Evolutionary conservation across 169 alveolate species (phyloP).

Genomic region (Eimeria brunetti): DNA sequence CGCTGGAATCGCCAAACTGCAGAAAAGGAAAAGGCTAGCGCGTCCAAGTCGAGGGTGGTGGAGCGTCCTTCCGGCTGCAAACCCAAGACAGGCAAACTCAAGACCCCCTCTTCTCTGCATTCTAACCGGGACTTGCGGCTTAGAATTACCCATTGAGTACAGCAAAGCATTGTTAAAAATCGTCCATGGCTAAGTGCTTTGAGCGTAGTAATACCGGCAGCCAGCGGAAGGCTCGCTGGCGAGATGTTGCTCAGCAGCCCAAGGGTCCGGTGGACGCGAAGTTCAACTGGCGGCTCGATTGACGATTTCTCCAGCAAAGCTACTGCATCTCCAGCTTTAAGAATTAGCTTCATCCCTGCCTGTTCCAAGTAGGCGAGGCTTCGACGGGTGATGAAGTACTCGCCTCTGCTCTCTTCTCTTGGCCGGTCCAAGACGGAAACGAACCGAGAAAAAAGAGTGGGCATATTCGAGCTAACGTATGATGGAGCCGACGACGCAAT

Average conservation of each 20-base stretch:
- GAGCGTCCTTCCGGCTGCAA: slow-evolving; percentile 33
- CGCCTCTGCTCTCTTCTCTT: neutral
- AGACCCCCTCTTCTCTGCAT: neutral
- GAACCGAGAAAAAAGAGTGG: slow-evolving; percentile 39
- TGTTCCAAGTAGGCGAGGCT: slow-evolving; percentile 38
- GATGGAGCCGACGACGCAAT: slow-evolving; percentile 10
- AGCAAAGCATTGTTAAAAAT: neutral
- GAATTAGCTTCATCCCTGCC: slow-evolving; percentile 46
- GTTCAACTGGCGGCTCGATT: neutral
- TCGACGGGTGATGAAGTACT: slow-evolving; percentile 49
- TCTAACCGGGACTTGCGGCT: neutral
- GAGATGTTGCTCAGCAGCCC: slow-evolving; percentile 54
- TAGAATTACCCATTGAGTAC: neutral
- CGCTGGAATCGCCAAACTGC: slow-evolving; percentile 37
- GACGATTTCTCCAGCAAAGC: slow-evolving; percentile 33
- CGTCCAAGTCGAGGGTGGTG: slow-evolving; percentile 63
- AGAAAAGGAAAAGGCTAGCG: slow-evolving; percentile 30
- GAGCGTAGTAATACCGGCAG: slow-evolving; percentile 33
- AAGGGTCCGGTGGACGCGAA: slow-evolving; percentile 1
- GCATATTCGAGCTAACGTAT: neutral
- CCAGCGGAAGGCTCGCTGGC: slow-evolving; percentile 50
- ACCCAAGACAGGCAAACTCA: slow-evolving; percentile 1
- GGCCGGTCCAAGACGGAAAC: slow-evolving; percentile 8
- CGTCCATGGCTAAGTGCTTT: neutral
- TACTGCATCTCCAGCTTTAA: slow-evolving; percentile 54